phyloP scores from a whole-genome alignment of 306 rosid genomes.

The Vigna angularis region DNA sequence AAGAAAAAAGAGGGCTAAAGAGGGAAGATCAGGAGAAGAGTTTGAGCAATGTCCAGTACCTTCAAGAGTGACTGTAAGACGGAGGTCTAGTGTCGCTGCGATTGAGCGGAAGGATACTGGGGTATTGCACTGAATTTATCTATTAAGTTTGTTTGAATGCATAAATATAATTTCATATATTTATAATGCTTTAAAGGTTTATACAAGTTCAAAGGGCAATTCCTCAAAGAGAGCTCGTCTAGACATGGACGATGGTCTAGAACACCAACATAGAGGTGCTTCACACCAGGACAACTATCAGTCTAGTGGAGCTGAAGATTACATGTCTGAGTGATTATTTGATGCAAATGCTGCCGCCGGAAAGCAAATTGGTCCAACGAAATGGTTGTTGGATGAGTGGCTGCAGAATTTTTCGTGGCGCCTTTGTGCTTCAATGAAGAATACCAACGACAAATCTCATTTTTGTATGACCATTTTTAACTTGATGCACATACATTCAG shows the following conservation, averaged over 20 bases:
- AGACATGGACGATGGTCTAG: constrained; percentile 77
- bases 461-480: constrained; percentile 44
- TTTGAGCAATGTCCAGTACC: constrained; percentile 88
- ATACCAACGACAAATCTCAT: constrained; percentile 26
- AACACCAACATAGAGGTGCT: constrained; percentile 60
- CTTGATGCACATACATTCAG: constrained; percentile 42
- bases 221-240: constrained; percentile 55
- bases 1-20: constrained; percentile 92
- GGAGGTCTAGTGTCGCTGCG: constrained; percentile 73
- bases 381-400: constrained; percentile 38
- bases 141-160: constrained; percentile 24
- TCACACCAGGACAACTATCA: constrained; percentile 70
- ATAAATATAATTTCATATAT: background rate
- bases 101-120: constrained; percentile 78
- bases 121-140: constrained; percentile 57
- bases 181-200: constrained; percentile 60
- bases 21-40: constrained; percentile 86
- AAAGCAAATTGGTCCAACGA: constrained; percentile 33
- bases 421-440: constrained; percentile 41
- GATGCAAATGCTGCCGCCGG: constrained; percentile 43
- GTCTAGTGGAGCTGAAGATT: constrained; percentile 87
- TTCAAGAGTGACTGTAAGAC: constrained; percentile 80
- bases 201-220: constrained; percentile 59
- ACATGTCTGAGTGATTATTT: constrained; percentile 74
- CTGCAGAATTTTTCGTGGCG: constrained; percentile 10